Evolutionary conservation across 495 filamentous ascomycete species (phyloP).

Genomic region (Astrocystis sublimbata): DNA sequence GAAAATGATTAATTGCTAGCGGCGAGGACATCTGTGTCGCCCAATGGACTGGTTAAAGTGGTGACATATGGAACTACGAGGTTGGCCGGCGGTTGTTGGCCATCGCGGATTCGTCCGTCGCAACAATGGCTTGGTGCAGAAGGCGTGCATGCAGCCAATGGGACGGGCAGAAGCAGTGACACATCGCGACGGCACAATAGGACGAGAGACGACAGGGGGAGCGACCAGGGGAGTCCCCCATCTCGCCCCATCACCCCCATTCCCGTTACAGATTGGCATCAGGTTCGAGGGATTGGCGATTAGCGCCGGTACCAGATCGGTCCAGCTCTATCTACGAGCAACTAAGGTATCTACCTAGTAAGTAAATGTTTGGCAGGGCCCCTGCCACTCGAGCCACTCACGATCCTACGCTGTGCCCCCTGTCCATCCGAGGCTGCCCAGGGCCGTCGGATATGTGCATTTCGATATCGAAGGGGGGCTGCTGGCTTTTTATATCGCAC

Average conservation of each 20-base stretch:
- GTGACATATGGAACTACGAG: slow-evolving; percentile 29
- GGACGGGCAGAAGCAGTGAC: slow-evolving; percentile 21
- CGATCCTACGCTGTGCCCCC: slow-evolving; percentile 7
- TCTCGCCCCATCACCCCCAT: no score
- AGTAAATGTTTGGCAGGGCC: neutral
- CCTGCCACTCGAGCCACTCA: no score
- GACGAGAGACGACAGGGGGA: neutral
- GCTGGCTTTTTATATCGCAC: neutral
- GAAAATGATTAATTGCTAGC: slow-evolving; percentile 10
- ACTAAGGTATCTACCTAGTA: no score
- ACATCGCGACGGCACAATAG: slow-evolving; percentile 13
- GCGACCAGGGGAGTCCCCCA: slow-evolving; percentile 4
- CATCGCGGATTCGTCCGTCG: slow-evolving; percentile 35
- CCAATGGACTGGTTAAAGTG: slow-evolving; percentile 26
- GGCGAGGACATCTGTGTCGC: slow-evolving; percentile 22
- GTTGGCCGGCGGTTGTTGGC: slow-evolving; percentile 28
- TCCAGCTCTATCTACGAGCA: slow-evolving; percentile 8
- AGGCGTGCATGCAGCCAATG: slow-evolving; percentile 26
- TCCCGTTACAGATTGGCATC: slow-evolving; percentile 17
- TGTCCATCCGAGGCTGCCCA: neutral
- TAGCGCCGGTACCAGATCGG: slow-evolving; percentile 15
- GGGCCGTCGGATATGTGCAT: neutral
- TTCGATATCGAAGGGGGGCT: neutral
- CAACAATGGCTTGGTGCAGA: slow-evolving; percentile 18
- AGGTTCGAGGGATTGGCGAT: slow-evolving; percentile 6